Evolutionary conservation across 495 filamentous ascomycete species (phyloP).

Genomic region (Annulohypoxylon nitens): DNA sequence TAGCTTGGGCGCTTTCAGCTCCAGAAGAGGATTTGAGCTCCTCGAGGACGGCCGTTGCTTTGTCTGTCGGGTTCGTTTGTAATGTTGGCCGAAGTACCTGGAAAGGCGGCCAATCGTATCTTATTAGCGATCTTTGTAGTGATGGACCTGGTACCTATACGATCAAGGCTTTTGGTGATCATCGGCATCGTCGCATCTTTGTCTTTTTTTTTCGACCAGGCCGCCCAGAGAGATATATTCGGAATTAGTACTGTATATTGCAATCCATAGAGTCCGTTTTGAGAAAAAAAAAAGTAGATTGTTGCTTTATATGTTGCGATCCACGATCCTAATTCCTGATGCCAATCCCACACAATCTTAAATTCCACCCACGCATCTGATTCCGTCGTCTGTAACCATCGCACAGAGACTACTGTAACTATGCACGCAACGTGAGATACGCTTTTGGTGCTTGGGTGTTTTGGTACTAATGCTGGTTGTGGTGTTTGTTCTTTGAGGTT

Average conservation of each 20-base stretch:
- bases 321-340: constrained; percentile 21
- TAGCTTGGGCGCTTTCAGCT: neutral
- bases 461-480: neutral
- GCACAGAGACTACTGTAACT: constrained; percentile 18
- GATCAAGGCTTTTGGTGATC: neutral
- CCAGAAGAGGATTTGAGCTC: constrained; percentile 20
- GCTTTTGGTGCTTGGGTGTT: neutral
- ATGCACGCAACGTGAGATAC: constrained; percentile 21
- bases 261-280: neutral
- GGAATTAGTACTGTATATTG: neutral
- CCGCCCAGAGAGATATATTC: neutral
- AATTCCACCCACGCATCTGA: constrained; percentile 28
- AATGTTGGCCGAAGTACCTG: neutral
- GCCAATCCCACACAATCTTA: constrained; percentile 29
- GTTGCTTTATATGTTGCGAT: constrained; percentile 25
- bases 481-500: constrained; percentile 12
- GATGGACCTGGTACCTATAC: neutral
- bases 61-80: constrained; percentile 9
- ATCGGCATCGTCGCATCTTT: neutral
- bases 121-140: neutral
- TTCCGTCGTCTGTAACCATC: constrained; percentile 37
- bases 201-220: too few relatives aligned
- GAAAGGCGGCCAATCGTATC: neutral
- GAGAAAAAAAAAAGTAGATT: constrained; percentile 15
- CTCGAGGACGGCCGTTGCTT: constrained; percentile 23